A percentile compares a stretch with the other conserved stretches of the same genome.
These are phyloP conservation scores for Juglanconis sp. DNA, from an alignment of 2,329 filamentous ascomycete genomes.

Conservation along the genomic window DNA sequence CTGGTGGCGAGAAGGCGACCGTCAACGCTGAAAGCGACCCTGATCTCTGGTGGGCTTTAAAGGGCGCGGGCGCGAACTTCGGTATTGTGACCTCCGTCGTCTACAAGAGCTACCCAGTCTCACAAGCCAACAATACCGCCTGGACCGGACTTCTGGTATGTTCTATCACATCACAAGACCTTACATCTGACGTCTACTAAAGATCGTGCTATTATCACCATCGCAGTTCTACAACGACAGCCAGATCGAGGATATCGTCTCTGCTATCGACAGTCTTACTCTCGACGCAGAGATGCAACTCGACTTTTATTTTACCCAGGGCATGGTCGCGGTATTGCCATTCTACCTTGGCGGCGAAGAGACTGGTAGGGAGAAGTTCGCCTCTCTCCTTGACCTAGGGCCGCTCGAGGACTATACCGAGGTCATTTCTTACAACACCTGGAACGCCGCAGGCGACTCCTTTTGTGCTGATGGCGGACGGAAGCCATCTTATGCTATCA, in stretches of 20 bases:
- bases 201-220: too few species aligned
- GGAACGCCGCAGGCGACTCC: slow-evolving; percentile 35
- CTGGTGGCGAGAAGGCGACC: background rate
- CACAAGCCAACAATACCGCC: slow-evolving; percentile 34
- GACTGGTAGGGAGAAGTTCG: slow-evolving; percentile 30
- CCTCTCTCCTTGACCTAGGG: slow-evolving; percentile 31
- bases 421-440: slow-evolving; percentile 32
- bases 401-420: slow-evolving; percentile 24
- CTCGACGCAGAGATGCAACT: slow-evolving; percentile 9
- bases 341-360: slow-evolving; percentile 30
- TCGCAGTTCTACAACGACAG: slow-evolving; percentile 29
- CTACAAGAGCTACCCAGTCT: slow-evolving; percentile 43
- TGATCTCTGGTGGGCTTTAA: slow-evolving; percentile 55
- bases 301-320: background rate
- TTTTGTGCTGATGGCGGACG: slow-evolving; percentile 35
- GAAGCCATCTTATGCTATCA: slow-evolving; percentile 36
- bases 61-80: slow-evolving; percentile 57
- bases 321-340: background rate
- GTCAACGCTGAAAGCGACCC: slow-evolving; percentile 29
- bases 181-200: too few species aligned
- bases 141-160: slow-evolving; percentile 36
- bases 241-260: slow-evolving; percentile 43
- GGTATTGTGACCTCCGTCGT: slow-evolving; percentile 50
- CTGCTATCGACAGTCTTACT: slow-evolving; percentile 32
- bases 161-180: too few species aligned